phyloP scores from a whole-genome alignment of 805 yeast species.

The Candida railenensis region DNA sequence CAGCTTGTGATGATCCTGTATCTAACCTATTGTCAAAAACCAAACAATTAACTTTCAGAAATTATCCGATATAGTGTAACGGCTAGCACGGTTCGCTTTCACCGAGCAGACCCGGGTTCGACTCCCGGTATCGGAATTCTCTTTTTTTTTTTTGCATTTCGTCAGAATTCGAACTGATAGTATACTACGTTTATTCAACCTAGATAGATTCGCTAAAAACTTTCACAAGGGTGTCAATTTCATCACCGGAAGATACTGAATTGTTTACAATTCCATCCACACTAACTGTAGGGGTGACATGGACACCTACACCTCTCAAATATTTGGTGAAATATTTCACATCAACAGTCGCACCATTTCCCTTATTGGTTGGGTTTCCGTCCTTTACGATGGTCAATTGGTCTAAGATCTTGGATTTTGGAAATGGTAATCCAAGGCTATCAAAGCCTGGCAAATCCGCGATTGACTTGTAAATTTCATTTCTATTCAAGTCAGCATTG shows the following conservation, averaged over 20 bases:
- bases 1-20: too few relatives aligned
- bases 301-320: constrained; percentile 75
- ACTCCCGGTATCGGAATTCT: constrained; percentile 77
- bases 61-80: constrained; percentile 49
- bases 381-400: constrained; percentile 36
- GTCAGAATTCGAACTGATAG: background rate
- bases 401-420: constrained; percentile 28
- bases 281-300: constrained; percentile 79
- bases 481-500: constrained; percentile 51
- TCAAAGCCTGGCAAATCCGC: constrained; percentile 43
- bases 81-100: constrained; percentile 56
- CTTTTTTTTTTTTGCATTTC: constrained; percentile 3
- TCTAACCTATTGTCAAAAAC: background rate
- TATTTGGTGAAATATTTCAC: constrained; percentile 71
- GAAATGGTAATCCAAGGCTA: constrained; percentile 27
- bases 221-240: constrained; percentile 44
- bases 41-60: background rate
- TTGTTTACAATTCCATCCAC: constrained; percentile 65
- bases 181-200: background rate
- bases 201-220: constrained; percentile 15
- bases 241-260: constrained; percentile 61
- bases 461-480: constrained; percentile 53
- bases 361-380: constrained; percentile 46
- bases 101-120: constrained; percentile 72
- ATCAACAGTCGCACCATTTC: constrained; percentile 60